Evolutionary conservation across 2,329 filamentous ascomycete genomes (phyloP).

Genomic region (Apiospora arundinis): DNA sequence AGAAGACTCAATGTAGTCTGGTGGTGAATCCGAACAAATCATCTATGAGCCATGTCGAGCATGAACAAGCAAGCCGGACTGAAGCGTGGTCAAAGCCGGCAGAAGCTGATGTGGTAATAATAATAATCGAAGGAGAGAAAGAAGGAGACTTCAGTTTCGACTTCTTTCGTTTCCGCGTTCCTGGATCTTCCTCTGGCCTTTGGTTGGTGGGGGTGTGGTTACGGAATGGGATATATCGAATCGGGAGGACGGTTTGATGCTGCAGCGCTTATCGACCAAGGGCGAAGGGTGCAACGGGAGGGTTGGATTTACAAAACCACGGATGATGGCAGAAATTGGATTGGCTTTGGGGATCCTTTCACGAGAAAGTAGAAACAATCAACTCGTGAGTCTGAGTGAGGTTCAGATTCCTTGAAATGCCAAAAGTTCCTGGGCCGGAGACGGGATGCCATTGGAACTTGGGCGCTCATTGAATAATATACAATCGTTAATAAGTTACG

Average conservation of each 20-base stretch:
- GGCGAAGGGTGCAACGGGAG: constrained; percentile 4
- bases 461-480: constrained; percentile 27
- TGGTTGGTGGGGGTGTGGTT: constrained; percentile 16
- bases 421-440: constrained; percentile 22
- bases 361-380: neutral
- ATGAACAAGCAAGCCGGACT: constrained; percentile 17
- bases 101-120: neutral
- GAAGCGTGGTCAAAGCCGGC: neutral
- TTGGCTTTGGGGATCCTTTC: neutral
- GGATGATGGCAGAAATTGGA: constrained; percentile 7
- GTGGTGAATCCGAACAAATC: constrained; percentile 21
- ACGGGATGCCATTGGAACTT: constrained; percentile 26
- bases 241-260: constrained; percentile 4
- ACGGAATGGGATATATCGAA: constrained; percentile 18
- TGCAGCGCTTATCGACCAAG: constrained; percentile 6
- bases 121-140: neutral
- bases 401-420: constrained; percentile 24
- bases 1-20: constrained; percentile 4
- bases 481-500: constrained; percentile 27
- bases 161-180: constrained; percentile 17
- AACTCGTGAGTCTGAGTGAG: neutral
- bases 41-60: constrained; percentile 26
- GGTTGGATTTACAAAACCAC: constrained; percentile 1
- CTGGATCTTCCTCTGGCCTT: constrained; percentile 15
- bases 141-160: constrained; percentile 16